Evolutionary conservation across 805 yeast genomes (phyloP).

Genomic region (Ogataea nitratoaversa): DNA sequence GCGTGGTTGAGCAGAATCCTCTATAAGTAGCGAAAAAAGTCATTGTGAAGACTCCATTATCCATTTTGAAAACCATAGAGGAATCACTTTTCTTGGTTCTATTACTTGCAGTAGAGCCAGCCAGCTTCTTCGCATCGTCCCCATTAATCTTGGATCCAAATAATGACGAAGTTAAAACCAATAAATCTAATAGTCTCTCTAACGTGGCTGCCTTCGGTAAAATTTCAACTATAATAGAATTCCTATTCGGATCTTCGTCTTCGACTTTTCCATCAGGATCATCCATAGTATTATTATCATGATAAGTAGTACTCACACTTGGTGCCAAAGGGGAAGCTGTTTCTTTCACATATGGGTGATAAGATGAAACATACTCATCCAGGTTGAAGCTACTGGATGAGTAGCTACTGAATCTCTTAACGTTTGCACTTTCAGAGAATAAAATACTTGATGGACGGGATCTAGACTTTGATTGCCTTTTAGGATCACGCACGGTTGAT

Average conservation of each 20-base stretch:
- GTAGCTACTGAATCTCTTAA: conserved; percentile 32
- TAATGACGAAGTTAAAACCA: conserved; percentile 66
- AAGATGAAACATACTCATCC: conserved; percentile 27
- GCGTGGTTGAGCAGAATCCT: conserved; percentile 56
- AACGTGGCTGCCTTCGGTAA: conserved; percentile 59
- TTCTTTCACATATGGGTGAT: conserved; percentile 23
- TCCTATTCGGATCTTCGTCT: neutral
- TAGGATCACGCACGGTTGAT: conserved; percentile 5
- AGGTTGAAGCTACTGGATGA: conserved; percentile 32
- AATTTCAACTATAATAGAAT: conserved; percentile 17
- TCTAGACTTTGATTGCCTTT: conserved; percentile 5
- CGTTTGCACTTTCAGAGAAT: conserved; percentile 27
- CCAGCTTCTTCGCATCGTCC: conserved; percentile 37
- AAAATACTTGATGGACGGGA: conserved; percentile 33
- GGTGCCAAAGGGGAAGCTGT: neutral
- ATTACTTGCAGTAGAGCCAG: conserved; percentile 1
- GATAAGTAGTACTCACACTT: too few species aligned
- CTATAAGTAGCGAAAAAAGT: conserved; percentile 69
- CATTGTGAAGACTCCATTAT: conserved; percentile 58
- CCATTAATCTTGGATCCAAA: conserved; percentile 43
- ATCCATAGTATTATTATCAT: neutral
- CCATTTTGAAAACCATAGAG: conserved; percentile 44
- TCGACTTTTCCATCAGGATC: neutral
- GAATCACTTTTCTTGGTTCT: neutral
- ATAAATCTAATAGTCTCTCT: conserved; percentile 72